Evolutionary conservation across 2,329 filamentous ascomycete genomes (phyloP), one percentile per base, ranked within the genome.

Genomic region (Chalara sp.): DNA sequence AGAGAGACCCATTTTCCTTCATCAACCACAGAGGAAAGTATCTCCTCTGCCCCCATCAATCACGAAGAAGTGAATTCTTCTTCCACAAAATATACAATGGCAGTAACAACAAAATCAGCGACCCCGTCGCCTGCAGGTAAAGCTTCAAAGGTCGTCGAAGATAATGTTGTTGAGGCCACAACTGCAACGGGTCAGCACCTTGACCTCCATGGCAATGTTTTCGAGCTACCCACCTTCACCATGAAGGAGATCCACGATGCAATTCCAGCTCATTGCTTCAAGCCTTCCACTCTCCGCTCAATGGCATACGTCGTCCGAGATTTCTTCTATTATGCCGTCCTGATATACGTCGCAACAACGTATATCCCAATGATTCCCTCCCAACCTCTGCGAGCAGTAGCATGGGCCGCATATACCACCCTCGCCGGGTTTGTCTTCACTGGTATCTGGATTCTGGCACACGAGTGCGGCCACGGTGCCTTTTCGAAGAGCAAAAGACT

Each of bases 401-500:
- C 78, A 52, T 86, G 81, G 80, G 67, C 69, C 29, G 67, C 69
- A 45, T 87, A 87, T 65, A 79, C 80, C 57, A 84, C 80, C 64
- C 62, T 81, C 39, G 81, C 86, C 67, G 84, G 84, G 48, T 77
- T 84, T 42, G 71, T 86, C 58, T 80, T 81, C 64, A 86, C 82
- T 5, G 84, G 84, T 5, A 72, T 88, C 62, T 88, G 84, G 84
- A 83, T 86, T 58, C 72, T 87, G 43, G 84, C 80, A 6, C 84
- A 88, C 65, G 85, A 88, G 65, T 84, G 80, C 63, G 85, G 85
- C 50, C 85, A 89, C 65, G 79, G 81, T 35, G 81, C 83, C 43
- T 86, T 88, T 67, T 85, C 81, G 10, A 67, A 70, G 28, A 74
- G 78, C 64, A 70, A 71, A 46, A 67, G 60, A 44, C 63, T 86